Evolutionary conservation across 139 green algal genomes (phyloP).

Genomic region (Chlamydomonas sp.): DNA sequence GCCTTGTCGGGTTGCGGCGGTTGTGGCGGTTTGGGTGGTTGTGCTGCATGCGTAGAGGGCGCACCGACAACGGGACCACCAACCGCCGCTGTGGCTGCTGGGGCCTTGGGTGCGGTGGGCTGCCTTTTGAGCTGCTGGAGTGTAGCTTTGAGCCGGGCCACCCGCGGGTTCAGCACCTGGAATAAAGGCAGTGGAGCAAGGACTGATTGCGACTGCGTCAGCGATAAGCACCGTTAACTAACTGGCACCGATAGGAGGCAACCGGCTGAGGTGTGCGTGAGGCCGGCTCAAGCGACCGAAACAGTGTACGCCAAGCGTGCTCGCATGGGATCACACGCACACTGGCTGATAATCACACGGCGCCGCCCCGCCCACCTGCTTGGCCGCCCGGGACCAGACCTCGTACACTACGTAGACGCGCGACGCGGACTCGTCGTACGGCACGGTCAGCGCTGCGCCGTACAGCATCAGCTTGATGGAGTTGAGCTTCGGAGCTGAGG

Average conservation of each 20-base stretch:
- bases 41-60: too few relatives aligned
- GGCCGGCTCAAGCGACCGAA: too few relatives aligned
- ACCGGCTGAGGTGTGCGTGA: too few relatives aligned
- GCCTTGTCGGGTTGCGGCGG: conserved; percentile 28
- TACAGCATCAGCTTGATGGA: conserved; percentile 51
- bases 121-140: neutral
- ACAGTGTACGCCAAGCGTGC: too few relatives aligned
- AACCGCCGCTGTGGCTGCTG: too few relatives aligned
- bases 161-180: conserved; percentile 2
- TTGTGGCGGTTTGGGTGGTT: neutral
- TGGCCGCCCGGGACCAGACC: conserved; percentile 75
- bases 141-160: neutral
- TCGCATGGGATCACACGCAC: neutral
- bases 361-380: conserved; percentile 43
- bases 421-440: conserved; percentile 57
- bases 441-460: conserved; percentile 36
- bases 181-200: neutral
- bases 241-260: too few relatives aligned
- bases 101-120: too few relatives aligned
- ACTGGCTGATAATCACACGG: neutral
- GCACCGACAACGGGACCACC: too few relatives aligned
- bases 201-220: neutral
- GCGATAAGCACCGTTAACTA: too few relatives aligned
- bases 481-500: conserved; percentile 6
- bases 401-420: conserved; percentile 58